These are phyloP conservation scores for Colletotrichum paranaense DNA, from an alignment of 2,329 filamentous ascomycete species.

Conservation along the genomic window DNA sequence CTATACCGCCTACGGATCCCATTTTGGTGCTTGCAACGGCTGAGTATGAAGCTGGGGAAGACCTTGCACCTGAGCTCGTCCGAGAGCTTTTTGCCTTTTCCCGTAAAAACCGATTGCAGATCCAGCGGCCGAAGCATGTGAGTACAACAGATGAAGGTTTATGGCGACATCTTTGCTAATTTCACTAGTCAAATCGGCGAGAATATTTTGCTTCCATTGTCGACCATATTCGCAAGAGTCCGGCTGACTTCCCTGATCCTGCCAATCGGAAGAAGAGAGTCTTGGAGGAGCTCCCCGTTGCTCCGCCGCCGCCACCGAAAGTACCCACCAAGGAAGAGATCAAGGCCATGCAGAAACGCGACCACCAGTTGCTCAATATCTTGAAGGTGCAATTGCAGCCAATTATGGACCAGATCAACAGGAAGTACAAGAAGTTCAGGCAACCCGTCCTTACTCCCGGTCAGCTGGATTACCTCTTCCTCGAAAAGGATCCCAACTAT, in stretches of 20 bases:
- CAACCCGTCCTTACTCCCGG: slow-evolving; percentile 80
- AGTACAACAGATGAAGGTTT: slow-evolving; percentile 40
- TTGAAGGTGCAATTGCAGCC: slow-evolving; percentile 91
- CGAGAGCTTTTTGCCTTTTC: slow-evolving; percentile 89
- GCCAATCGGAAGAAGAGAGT: slow-evolving; percentile 87
- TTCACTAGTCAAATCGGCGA: slow-evolving; percentile 67
- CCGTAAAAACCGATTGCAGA: slow-evolving; percentile 77
- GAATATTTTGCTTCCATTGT: slow-evolving; percentile 85
- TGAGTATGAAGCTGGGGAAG: slow-evolving; percentile 67
- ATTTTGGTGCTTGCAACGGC: slow-evolving; percentile 89
- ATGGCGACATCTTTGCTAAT: slow-evolving; percentile 40
- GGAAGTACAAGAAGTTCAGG: slow-evolving; percentile 89
- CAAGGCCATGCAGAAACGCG: slow-evolving; percentile 82
- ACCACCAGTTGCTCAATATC: slow-evolving; percentile 85
- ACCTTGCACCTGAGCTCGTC: slow-evolving; percentile 73
- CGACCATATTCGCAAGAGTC: slow-evolving; percentile 81
- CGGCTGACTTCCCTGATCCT: slow-evolving; percentile 88
- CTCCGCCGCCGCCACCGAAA: slow-evolving; percentile 76
- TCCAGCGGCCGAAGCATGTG: slow-evolving; percentile 74
- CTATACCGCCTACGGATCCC: slow-evolving; percentile 89
- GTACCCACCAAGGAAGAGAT: slow-evolving; percentile 81
- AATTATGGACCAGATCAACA: slow-evolving; percentile 97
- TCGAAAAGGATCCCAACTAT: slow-evolving; percentile 81
- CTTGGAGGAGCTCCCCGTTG: slow-evolving; percentile 80
- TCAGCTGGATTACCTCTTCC: slow-evolving; percentile 83